Evolutionary conservation across 805 yeast species (phyloP), one percentile per base, ranked within the genome.

Genomic region (Wickerhamiella sergipiensis): DNA sequence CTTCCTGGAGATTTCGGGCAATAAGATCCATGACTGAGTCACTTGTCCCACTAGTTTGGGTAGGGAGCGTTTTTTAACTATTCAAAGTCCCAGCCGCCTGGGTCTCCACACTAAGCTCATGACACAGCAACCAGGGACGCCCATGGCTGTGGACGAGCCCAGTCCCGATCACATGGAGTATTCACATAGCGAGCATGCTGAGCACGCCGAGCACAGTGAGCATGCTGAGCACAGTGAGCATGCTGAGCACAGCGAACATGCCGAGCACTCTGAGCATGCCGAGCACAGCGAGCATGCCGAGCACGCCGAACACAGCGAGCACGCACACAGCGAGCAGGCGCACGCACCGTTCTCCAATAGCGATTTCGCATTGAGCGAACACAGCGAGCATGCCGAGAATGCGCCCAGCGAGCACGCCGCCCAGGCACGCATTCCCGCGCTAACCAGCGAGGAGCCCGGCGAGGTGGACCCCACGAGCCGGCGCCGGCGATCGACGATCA

Each of bases 1-100:
- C 90, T 72, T 92, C 99, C 68, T 92, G 97, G 53, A 92, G 77
- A 64, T 82, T 81, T 65, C 82, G 81, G 45, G 94, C 83, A 64
- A 92, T 88, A 58, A 87, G 74, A 38, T 77, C 76, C 71, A 72
- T 84, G 26, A 24, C 26, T 24, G 8, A 24, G 26, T 24, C 26
- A 24, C 26, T 24, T n/a, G n/a, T n/a, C n/a, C n/a, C n/a, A n/a
- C n/a, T n/a, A n/a, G n/a, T n/a, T n/a, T n/a, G n/a, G n/a, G n/a
- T n/a, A n/a, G n/a, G n/a, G n/a, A n/a, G 8, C 8, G 26, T 24
- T 8, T 24, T 6, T 8, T 6, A 24, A 24, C 26, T 5, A 24
- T 24, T 24, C 8, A 24, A 8, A 24, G 26, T 24, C 26, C 26
- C 26, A 24, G 26, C 8, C 26, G 26, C 26, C 26, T 24, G n/a